Base-by-base conservation (phyloP, 768 basidiomycete genomes). In the Amanita rubescens region DNA sequence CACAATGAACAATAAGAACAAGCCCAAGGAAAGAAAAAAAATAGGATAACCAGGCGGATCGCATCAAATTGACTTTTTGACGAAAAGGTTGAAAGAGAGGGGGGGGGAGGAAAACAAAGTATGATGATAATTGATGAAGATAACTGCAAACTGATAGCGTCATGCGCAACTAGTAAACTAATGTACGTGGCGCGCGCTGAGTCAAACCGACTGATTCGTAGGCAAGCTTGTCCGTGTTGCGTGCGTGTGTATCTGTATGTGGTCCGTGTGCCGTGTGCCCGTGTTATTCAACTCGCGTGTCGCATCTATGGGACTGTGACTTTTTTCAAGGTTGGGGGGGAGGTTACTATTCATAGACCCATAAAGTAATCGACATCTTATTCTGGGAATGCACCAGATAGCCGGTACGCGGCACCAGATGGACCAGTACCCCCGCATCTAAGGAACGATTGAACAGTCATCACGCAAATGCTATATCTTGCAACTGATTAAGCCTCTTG, bases 21-120 rank as follows among this genome's bases (percentile, higher is more conserved):
- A 37, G 11, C 8, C 7, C 22, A n/a, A 34, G 8, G 27, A 0
- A 41, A 38, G 24, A 50, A 34, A 25, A 50, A 5, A 37, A 39
- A 24, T 11, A 30, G 49, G 30, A 20, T 38, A 20, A 6, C 4
- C 27, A 43, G 19, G 51, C 51, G 51, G 51, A 51, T 51, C 51
- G 51, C 30, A 51, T 51, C 51, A 51, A 51, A 33, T 51, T 51
- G 51, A 12, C 51, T 51, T 51, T 51, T 49, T 49, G 47, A 49
- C 47, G 35, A 49, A 34, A 30, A 48, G 25, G 43, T 30, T 44
- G 25, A 35, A n/a, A 24, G 25, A 44, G 20, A 48, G 15, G 19
- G 30, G 10, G 25, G 24, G 20, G 34, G 15, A 12, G 30, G 10
- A 48, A 48, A n/a, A 3, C 7, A 27, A n/a, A 27, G 27, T 15